Evolutionary conservation across 108 stramenopile genomes (phyloP), one percentile per base, ranked within the genome.

Genomic region (Skeletonema menzelii): DNA sequence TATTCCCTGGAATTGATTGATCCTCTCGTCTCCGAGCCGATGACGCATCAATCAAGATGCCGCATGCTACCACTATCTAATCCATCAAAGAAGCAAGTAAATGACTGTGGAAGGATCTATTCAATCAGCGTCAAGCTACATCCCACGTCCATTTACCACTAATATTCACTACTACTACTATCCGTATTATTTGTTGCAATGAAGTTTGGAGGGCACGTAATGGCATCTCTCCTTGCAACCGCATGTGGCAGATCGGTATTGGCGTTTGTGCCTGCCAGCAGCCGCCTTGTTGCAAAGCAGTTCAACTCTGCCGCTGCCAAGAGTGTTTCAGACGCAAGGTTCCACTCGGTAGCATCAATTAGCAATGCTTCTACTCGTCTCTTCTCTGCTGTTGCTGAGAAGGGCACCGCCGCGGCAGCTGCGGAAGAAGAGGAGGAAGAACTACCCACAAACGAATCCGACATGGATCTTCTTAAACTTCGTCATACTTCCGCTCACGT

Each of bases 401-500:
- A 37, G 27, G 63, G 7, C n/a, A 27, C 24, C 38, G 8, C 63
- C 40, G 8, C 63, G 12, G 19, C 40, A 46, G 46, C 15, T 27
- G 35, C 37, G 32, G 76, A 73, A 30, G 82, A 79, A 30, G 73
- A 65, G 30, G 65, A 61, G 30, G 69, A 61, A 26, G 88, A 93
- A 63, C 85, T 99, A 20, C 98, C 98, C 27, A 99, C 96, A 26
- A 99, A 99, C 90, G 97, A 97, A 15, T 85, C 87, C 65, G 96
- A 93, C 65, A 67, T 84, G 8, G 82, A 95, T 28, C 67, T 98
- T 53, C 86, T 99, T 7, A 82, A 82, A 56, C 93, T 99, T 47
- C 90, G 98, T 42, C 98, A 99, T 85, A 96, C 96, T 5, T 86
- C 97, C 28, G 96, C 96, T 8, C 98, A 99, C 80, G 97, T 99